A percentile compares a stretch with the other conserved stretches of the same genome.
Conservation (phyloP, 2,329 filamentous ascomycete genomes). For the Whalleya microplaca region DNA sequence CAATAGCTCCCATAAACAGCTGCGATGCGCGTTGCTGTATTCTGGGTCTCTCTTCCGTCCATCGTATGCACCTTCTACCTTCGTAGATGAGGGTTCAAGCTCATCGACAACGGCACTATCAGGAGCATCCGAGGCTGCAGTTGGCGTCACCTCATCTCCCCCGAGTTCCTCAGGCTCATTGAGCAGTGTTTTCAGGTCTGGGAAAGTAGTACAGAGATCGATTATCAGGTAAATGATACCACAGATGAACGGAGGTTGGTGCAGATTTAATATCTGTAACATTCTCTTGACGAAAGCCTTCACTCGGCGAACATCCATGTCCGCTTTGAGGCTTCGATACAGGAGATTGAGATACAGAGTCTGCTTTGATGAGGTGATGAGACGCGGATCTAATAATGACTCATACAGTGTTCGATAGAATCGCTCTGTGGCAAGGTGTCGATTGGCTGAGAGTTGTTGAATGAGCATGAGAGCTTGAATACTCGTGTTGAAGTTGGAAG, state of each 20-base stretch:
- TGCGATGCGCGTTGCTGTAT: conserved; percentile 89
- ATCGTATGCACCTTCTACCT: conserved; percentile 65
- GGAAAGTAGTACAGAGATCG: conserved; percentile 79
- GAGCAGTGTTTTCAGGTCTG: conserved; percentile 76
- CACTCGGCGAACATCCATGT: conserved; percentile 86
- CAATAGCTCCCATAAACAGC: conserved; percentile 91
- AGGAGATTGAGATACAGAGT: conserved; percentile 92
- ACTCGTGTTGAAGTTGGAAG: conserved; percentile 97
- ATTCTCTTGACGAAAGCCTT: conserved; percentile 96
- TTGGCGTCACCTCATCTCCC: conserved; percentile 67
- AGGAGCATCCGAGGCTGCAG: conserved; percentile 48
- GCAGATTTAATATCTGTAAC: conserved; percentile 82
- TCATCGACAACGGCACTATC: conserved; percentile 26
- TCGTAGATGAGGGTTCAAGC: conserved; percentile 21
- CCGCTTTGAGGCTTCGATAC: conserved; percentile 84
- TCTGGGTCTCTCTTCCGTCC: conserved; percentile 89
- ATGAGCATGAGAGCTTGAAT: conserved; percentile 95
- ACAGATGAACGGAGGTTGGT: conserved; percentile 91
- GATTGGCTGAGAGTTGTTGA: conserved; percentile 83
- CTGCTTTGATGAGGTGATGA: conserved; percentile 91
- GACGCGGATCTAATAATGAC: conserved; percentile 85
- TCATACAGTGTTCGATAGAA: conserved; percentile 97
- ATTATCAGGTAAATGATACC: conserved; percentile 88
- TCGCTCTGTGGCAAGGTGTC: conserved; percentile 81
- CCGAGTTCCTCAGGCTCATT: conserved; percentile 80